phyloP scores from a whole-genome alignment of 2,329 filamentous ascomycete species.

The Colletotrichum godetiae region DNA sequence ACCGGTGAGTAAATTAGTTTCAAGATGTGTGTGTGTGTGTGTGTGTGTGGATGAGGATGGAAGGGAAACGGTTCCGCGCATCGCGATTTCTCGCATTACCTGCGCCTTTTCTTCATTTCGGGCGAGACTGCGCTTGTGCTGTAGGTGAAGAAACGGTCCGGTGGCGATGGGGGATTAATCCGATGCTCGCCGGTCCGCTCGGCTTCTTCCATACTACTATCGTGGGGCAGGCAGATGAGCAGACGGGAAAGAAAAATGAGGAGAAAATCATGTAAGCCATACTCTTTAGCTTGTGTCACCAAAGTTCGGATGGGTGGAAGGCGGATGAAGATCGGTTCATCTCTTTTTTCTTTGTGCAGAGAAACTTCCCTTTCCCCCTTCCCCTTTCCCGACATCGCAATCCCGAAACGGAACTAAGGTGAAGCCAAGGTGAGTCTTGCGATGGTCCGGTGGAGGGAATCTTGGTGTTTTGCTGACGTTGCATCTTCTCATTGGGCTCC shows the following conservation, averaged over 20 bases:
- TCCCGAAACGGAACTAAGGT: conserved; percentile 8
- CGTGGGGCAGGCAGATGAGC: neutral
- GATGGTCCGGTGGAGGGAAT: neutral
- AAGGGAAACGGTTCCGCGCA: neutral
- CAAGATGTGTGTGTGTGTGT: neutral
- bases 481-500: conserved; percentile 6
- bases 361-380: neutral
- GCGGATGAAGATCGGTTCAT: neutral
- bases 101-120: neutral
- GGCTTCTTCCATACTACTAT: neutral
- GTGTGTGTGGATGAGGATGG: too few relatives aligned
- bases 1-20: neutral
- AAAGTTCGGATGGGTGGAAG: neutral
- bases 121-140: neutral
- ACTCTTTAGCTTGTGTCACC: neutral
- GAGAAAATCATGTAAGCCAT: neutral
- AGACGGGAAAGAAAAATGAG: neutral
- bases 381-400: neutral
- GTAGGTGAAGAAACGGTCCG: neutral
- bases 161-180: neutral
- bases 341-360: neutral
- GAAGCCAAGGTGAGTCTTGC: conserved; percentile 12
- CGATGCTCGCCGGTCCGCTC: neutral
- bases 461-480: conserved; percentile 11
- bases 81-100: too few relatives aligned